phyloP scores from a whole-genome alignment of 1,139 yeast genomes.

The Diutina scorzettiae region DNA sequence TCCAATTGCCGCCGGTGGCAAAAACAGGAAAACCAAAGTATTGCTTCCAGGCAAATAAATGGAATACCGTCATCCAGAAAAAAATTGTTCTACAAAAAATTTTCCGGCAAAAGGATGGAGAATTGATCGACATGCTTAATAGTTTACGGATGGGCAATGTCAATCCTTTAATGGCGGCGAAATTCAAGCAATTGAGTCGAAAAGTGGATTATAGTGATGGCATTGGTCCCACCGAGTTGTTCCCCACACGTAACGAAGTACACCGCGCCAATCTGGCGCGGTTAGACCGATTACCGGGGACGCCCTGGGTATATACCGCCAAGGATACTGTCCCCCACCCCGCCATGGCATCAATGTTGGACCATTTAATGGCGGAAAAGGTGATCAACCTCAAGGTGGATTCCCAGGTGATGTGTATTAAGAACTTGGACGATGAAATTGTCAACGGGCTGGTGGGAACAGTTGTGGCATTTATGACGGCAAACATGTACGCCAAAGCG shows the following conservation, averaged over 20 bases:
- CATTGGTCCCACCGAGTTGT: slow-evolving; percentile 77
- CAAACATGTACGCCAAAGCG: slow-evolving; percentile 16
- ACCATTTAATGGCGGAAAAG: not conserved
- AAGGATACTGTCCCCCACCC: slow-evolving; percentile 49
- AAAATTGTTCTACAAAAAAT: slow-evolving; percentile 52
- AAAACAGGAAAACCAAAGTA: slow-evolving; percentile 33
- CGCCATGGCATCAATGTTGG: slow-evolving; percentile 12
- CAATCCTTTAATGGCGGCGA: slow-evolving; percentile 36
- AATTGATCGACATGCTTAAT: slow-evolving; percentile 62
- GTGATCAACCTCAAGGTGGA: slow-evolving; percentile 47
- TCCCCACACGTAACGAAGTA: slow-evolving; percentile 76
- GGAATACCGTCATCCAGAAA: slow-evolving; percentile 42
- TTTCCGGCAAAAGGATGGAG: slow-evolving; percentile 58
- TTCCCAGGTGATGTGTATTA: slow-evolving; percentile 94
- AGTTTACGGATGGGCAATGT: slow-evolving; percentile 65
- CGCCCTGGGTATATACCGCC: slow-evolving; percentile 37
- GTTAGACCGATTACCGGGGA: slow-evolving; percentile 40
- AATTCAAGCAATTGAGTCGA: slow-evolving; percentile 47
- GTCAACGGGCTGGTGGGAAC: slow-evolving; percentile 92
- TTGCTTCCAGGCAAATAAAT: slow-evolving; percentile 36
- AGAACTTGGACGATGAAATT: slow-evolving; percentile 45
- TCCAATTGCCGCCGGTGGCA: slow-evolving; percentile 72
- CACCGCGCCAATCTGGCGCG: slow-evolving; percentile 59
- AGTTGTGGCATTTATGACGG: slow-evolving; percentile 38
- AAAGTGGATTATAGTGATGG: slow-evolving; percentile 50